Base-by-base conservation (phyloP, 208 protist genomes). In the Leptomonas seymouri region DNA sequence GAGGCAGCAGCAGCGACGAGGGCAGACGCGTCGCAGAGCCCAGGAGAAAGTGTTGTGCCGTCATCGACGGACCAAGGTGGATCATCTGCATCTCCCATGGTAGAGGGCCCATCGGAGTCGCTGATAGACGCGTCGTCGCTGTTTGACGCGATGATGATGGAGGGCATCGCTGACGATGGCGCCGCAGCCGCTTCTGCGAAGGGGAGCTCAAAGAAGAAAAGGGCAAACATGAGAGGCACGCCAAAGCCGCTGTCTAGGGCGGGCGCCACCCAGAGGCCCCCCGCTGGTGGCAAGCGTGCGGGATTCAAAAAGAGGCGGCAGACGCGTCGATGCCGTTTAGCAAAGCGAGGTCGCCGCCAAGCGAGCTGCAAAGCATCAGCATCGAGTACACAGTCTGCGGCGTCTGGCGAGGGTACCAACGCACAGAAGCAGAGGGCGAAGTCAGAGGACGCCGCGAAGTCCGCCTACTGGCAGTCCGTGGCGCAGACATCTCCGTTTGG, bases 401-500 rank as follows among this genome's bases (percentile, higher is more conserved):
- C 0, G 42, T 30, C 0, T n/a, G 31, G 28, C 16, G 20, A 48
- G 20, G 27, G 21, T 9, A 12, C 50, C 50, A 18, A 41, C 25
- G 25, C 16, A 27, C 21, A 23, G 21, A 4, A 59, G 34, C 15
- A 48, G 14, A 57, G 31, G 20, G 34, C 18, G 14, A 21, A 42
- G 30, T 49, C 27, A 8, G 56, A 67, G 15, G n/a, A 28, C 7
- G 58, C 58, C 5, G 74, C 61, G 45, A 71, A 67, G 53, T 48
- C 72, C 9, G 69, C 70, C 15, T 84, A 84, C 64, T 72, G 74
- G 76, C 50, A 74, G 28, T 36, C 44, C 1, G 63, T 96, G 21
- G 75, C 80, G 25, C 50, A 71, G 21, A 84, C 83, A n/a, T 30
- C 74, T 18, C 89, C 85, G 11, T 93, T 96, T 62, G 30, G 64